Conservation (phyloP, 192 early-diverging fungal species). For the Coemansia sp. region DNA sequence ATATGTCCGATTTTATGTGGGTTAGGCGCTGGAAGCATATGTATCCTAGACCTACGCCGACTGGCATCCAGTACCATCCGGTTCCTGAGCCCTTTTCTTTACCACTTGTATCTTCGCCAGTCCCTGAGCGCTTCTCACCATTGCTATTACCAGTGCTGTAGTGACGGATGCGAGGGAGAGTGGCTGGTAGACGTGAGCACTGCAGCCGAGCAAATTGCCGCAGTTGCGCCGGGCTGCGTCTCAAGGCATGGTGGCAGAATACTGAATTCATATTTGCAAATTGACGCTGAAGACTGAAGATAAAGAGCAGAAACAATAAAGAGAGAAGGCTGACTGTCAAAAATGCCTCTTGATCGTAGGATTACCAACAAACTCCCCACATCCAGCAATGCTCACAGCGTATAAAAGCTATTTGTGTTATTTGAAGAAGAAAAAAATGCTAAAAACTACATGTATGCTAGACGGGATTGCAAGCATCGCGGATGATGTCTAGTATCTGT, state of each 20-base stretch:
- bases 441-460: neutral
- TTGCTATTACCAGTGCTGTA: conserved; percentile 15
- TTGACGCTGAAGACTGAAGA: neutral
- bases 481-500: neutral
- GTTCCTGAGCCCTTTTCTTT: conserved; percentile 22
- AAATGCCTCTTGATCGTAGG: neutral
- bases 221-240: neutral
- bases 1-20: conserved; percentile 54
- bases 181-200: neutral
- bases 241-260: neutral
- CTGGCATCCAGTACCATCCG: conserved; percentile 77
- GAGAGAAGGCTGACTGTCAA: neutral
- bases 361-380: neutral
- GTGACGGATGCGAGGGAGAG: conserved; percentile 11
- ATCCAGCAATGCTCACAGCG: too few species aligned
- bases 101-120: neutral
- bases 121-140: conserved; percentile 8
- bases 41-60: conserved; percentile 73
- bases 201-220: neutral
- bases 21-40: conserved; percentile 71
- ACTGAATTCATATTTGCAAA: conserved; percentile 9
- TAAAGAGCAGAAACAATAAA: neutral
- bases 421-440: neutral
- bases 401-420: neutral
- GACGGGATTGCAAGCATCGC: neutral